Evolutionary conservation across 2,329 filamentous ascomycete genomes (phyloP).

Genomic region (Colletotrichum chrysophilum): DNA sequence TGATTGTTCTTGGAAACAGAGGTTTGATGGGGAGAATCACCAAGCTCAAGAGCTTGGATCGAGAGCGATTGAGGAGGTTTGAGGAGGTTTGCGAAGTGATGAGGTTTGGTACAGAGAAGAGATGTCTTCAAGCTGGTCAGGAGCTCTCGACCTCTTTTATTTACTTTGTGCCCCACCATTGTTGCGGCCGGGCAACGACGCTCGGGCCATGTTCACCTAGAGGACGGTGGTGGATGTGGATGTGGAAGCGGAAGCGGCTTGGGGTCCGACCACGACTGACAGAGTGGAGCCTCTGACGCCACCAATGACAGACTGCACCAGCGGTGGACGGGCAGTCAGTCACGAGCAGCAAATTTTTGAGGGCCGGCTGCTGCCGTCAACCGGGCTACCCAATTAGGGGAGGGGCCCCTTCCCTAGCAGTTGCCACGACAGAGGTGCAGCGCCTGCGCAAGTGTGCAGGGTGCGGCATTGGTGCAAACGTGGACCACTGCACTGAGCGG

Average conservation of each 20-base stretch:
- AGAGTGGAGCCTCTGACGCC: neutral
- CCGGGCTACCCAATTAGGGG: neutral
- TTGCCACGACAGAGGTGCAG: conserved; percentile 5
- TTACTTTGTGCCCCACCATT: conserved; percentile 45
- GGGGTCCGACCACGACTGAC: neutral
- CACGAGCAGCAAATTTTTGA: neutral
- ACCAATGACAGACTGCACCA: neutral
- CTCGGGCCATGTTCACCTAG: neutral
- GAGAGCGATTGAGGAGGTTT: conserved; percentile 2
- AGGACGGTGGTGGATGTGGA: neutral
- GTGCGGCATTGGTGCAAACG: neutral
- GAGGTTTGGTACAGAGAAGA: conserved; percentile 31
- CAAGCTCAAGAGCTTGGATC: conserved; percentile 25
- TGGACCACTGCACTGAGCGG: neutral
- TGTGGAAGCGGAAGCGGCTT: neutral
- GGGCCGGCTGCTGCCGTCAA: neutral
- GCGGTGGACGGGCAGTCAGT: neutral
- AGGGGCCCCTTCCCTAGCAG: neutral
- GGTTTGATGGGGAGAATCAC: conserved; percentile 25
- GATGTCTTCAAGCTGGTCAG: conserved; percentile 23
- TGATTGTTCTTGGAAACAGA: conserved; percentile 35
- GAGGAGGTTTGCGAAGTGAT: conserved; percentile 21
- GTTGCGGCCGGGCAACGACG: conserved; percentile 26
- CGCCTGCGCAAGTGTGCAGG: neutral
- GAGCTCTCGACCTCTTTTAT: conserved; percentile 44